Percentiles rank a stretch among this genome's conserved stretches.
Evolutionary conservation across 208 protist genomes (phyloP).

Genomic region (Histomonas meleagridis): DNA sequence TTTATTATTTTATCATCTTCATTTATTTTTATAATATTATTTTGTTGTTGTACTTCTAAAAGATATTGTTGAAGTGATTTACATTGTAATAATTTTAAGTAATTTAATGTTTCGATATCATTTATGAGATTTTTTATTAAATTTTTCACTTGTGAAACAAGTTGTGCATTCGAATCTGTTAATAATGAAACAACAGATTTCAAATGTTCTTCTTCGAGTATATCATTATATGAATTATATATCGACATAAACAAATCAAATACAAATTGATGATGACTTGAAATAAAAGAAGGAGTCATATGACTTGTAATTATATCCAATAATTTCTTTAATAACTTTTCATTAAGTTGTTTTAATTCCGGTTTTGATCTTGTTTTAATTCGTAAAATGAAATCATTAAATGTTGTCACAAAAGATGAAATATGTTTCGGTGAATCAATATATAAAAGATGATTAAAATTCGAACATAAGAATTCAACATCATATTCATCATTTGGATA

Average conservation of each 20-base stretch:
- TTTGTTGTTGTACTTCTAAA: background rate
- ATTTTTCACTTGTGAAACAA: too few species aligned
- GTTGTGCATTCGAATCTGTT: too few species aligned
- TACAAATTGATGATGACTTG: background rate
- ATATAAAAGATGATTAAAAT: background rate
- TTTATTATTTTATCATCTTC: background rate
- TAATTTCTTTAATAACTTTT: background rate
- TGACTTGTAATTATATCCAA: background rate
- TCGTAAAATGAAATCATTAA: background rate
- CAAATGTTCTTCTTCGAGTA: background rate
- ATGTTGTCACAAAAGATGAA: background rate
- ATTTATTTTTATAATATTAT: background rate
- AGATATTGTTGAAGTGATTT: background rate
- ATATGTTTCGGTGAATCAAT: background rate
- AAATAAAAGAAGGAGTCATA: constrained; percentile 30
- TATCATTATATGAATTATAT: background rate
- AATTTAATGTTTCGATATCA: background rate
- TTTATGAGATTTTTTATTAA: background rate
- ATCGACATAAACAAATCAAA: background rate
- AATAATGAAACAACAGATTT: background rate
- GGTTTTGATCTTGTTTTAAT: background rate
- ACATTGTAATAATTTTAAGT: background rate
- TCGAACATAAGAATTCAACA: background rate
- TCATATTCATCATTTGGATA: background rate
- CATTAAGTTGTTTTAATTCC: background rate